Percentiles rank a stretch among this genome's conserved stretches.
Conservation (phyloP, 139 green algal genomes). For the Micromonas pusilla region DNA sequence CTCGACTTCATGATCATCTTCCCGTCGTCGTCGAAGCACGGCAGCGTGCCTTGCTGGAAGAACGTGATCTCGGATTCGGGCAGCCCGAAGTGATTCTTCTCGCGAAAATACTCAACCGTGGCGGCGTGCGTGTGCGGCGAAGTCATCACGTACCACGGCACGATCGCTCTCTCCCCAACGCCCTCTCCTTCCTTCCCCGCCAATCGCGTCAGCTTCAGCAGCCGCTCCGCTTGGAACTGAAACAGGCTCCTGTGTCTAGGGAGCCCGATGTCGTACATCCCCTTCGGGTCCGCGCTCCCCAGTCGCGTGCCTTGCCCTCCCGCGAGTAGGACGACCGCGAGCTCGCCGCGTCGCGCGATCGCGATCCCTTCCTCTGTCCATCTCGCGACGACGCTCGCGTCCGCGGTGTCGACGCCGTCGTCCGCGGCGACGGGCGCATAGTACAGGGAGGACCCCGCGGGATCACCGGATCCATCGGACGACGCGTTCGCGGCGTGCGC, state of each 20-base stretch:
- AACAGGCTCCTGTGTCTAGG: slow-evolving; percentile 82
- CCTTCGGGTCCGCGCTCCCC: slow-evolving; percentile 68
- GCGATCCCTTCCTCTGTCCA: slow-evolving; percentile 43
- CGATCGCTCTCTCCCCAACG: not conserved
- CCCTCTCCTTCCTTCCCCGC: slow-evolving; percentile 19
- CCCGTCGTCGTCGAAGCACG: slow-evolving; percentile 68
- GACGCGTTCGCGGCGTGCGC: not conserved
- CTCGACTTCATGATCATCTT: slow-evolving; percentile 58
- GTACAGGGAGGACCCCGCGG: too few species aligned
- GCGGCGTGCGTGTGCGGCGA: slow-evolving; percentile 67
- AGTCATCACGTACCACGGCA: slow-evolving; percentile 83
- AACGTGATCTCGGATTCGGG: slow-evolving; percentile 56
- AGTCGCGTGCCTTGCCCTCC: slow-evolving; percentile 88
- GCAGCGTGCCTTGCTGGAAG: slow-evolving; percentile 80
- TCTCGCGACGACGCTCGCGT: slow-evolving; percentile 23
- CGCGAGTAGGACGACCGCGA: slow-evolving; percentile 75
- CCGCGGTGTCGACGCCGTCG: not conserved
- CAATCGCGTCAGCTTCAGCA: slow-evolving; percentile 59
- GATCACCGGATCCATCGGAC: not conserved
- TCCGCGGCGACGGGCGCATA: slow-evolving; percentile 6
- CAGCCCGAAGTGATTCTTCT: slow-evolving; percentile 69
- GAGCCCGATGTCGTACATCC: slow-evolving; percentile 85
- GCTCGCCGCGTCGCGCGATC: slow-evolving; percentile 49
- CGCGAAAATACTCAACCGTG: slow-evolving; percentile 62
- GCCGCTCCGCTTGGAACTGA: slow-evolving; percentile 72